Percentiles rank a stretch among this genome's conserved stretches.
These are phyloP conservation scores for Kernera saxatilis DNA, from an alignment of 345 rosid species.

Conservation along the genomic window DNA sequence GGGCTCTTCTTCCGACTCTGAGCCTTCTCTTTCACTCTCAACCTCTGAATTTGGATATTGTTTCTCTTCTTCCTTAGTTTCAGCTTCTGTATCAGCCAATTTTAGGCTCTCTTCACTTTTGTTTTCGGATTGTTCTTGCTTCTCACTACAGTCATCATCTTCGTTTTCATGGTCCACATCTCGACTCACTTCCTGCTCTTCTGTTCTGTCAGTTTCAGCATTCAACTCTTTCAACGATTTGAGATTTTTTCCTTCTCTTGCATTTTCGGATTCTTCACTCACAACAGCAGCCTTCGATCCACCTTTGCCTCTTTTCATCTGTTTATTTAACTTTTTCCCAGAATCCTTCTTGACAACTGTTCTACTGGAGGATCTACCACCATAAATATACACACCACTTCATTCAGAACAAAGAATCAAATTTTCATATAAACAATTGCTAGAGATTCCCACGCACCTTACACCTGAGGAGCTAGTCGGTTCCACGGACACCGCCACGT, in stretches of 20 bases:
- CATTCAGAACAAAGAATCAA: not conserved
- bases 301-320: not conserved
- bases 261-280: not conserved
- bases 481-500: not conserved
- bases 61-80: slow-evolving; percentile 14
- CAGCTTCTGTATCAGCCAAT: slow-evolving; percentile 1
- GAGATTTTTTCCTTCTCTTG: slow-evolving; percentile 18
- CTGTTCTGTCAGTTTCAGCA: slow-evolving; percentile 24
- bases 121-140: slow-evolving; percentile 9
- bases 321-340: not conserved
- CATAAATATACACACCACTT: not conserved
- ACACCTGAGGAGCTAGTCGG: slow-evolving; percentile 13
- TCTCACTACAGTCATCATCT: slow-evolving; percentile 4
- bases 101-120: slow-evolving; percentile 1
- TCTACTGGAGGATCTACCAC: slow-evolving; percentile 19
- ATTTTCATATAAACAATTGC: not conserved
- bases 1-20: slow-evolving; percentile 28
- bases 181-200: slow-evolving; percentile 19
- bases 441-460: slow-evolving; percentile 11
- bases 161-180: slow-evolving; percentile 14
- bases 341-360: not conserved
- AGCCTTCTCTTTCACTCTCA: slow-evolving; percentile 19
- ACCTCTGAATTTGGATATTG: slow-evolving; percentile 6
- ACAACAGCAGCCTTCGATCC: not conserved
- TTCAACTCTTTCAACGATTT: slow-evolving; percentile 26